Percentiles rank a stretch among this genome's conserved stretches.
Conservation (phyloP, 768 basidiomycete genomes). For the Leccinellum albellum region DNA sequence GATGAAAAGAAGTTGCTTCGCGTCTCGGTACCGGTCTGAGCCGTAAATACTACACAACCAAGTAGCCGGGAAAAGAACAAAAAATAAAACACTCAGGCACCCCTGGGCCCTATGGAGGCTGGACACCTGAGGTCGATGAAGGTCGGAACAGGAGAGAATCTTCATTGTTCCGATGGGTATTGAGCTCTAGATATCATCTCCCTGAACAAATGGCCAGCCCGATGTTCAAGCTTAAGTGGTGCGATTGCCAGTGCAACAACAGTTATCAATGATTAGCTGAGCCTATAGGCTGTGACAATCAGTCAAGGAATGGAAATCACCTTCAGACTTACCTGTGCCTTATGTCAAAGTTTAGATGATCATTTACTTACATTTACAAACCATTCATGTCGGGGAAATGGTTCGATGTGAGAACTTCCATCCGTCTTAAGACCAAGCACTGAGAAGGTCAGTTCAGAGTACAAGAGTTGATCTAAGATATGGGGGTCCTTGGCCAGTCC, state of each 20-base stretch:
- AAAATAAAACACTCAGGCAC: neutral
- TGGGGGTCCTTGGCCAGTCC: slow-evolving; percentile 34
- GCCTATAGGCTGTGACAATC: neutral
- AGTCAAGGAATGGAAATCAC: neutral
- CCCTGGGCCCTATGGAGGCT: too few relatives aligned
- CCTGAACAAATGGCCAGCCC: neutral
- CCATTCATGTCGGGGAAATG: neutral
- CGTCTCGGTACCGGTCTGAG: neutral
- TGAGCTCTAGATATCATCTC: neutral
- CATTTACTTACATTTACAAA: neutral
- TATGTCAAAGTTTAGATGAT: neutral
- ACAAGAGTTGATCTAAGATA: neutral
- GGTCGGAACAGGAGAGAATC: neutral
- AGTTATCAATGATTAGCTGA: neutral
- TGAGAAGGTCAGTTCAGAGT: neutral
- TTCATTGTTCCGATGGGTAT: neutral
- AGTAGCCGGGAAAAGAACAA: neutral
- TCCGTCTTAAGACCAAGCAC: neutral
- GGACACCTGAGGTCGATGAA: neutral
- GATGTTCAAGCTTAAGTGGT: neutral
- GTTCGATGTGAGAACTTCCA: neutral
- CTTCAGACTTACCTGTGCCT: neutral
- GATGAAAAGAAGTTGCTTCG: neutral
- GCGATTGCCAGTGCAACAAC: neutral
- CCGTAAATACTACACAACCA: neutral